These are phyloP conservation scores for Zoysia pacifica DNA, from an alignment of 176 grass and related monocot species.

Conservation along the genomic window DNA sequence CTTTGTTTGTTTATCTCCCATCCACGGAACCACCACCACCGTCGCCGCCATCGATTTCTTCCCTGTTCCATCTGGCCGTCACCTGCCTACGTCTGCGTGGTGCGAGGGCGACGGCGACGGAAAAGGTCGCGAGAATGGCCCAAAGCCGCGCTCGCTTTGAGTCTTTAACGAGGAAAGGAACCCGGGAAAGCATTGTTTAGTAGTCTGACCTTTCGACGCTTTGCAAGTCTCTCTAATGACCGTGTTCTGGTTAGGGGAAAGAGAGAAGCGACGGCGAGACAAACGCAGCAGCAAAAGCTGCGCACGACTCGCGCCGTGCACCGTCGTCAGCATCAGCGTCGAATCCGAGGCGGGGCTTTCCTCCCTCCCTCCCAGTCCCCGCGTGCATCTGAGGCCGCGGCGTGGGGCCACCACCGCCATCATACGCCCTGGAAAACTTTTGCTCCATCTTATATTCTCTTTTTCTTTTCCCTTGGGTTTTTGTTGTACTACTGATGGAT, in stretches of 20 bases:
- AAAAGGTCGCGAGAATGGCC: constrained; percentile 39
- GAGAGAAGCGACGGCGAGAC: not conserved
- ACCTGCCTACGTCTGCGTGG: not conserved
- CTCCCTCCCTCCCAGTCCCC: not conserved
- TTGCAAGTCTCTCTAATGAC: constrained; percentile 3
- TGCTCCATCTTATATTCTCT: not conserved
- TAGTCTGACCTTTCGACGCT: constrained; percentile 38
- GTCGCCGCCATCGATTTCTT: not conserved
- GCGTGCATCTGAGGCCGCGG: constrained; percentile 47
- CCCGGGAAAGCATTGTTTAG: constrained; percentile 29
- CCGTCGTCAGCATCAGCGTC: constrained; percentile 56
- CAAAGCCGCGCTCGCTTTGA: constrained; percentile 33
- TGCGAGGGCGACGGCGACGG: not conserved
- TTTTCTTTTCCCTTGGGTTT: not conserved
- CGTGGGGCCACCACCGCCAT: constrained; percentile 31
- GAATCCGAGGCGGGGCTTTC: constrained; percentile 55
- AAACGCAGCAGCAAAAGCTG: constrained; percentile 28
- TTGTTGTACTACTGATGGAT: constrained; percentile 26
- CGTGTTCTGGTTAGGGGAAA: constrained; percentile 1
- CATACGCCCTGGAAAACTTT: constrained; percentile 10
- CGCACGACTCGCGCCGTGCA: constrained; percentile 32
- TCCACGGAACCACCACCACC: not conserved
- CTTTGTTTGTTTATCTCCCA: constrained; percentile 40
- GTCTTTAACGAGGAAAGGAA: constrained; percentile 29
- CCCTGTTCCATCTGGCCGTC: not conserved